Conservation (phyloP, 225 moss, liverwort and hornwort genomes). For the Climacium dendroides region DNA sequence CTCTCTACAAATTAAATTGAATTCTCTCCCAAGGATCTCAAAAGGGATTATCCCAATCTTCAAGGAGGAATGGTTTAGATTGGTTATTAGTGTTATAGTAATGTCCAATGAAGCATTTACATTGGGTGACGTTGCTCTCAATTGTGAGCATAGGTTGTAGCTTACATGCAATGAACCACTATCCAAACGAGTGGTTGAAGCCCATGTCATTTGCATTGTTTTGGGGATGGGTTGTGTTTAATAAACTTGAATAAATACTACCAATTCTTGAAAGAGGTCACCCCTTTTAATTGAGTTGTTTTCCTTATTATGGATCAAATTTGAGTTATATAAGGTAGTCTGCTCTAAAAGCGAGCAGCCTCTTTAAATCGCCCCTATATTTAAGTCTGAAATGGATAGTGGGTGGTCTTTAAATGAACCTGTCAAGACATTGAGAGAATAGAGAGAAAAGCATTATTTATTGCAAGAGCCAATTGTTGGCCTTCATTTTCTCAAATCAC, state of each 20-base stretch:
- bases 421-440: too few species aligned
- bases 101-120: neutral
- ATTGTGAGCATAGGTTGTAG: neutral
- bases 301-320: neutral
- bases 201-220: neutral
- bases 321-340: too few species aligned
- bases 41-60: too few species aligned
- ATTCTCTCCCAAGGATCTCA: fast-evolving
- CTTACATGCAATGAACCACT: constrained; percentile 12
- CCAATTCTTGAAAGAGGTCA: neutral
- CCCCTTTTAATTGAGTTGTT: neutral
- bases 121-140: neutral
- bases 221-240: neutral
- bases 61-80: too few species aligned
- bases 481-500: too few species aligned
- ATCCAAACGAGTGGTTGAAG: constrained; percentile 11
- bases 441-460: too few species aligned
- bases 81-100: neutral
- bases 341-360: too few species aligned
- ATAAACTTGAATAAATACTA: neutral
- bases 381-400: too few species aligned
- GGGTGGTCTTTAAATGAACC: too few species aligned
- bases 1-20: too few species aligned
- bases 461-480: too few species aligned
- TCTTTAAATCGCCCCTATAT: too few species aligned